Evolutionary conservation across 1,284 basidiomycete genomes (phyloP).

Genomic region (Sanghuangporus weigelae): DNA sequence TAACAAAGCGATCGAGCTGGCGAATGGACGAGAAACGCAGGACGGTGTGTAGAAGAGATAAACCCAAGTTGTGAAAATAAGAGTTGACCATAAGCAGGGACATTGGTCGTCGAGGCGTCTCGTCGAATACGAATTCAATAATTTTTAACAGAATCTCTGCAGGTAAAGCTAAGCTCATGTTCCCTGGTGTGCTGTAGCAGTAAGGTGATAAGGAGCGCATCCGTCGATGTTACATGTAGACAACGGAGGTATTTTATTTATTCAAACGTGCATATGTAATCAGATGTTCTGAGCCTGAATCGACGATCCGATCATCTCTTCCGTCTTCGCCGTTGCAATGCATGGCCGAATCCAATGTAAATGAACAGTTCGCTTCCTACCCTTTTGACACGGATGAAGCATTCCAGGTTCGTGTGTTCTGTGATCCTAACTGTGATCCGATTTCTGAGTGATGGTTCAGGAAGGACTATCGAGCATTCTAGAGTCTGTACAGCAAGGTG

Average conservation of each 20-base stretch:
- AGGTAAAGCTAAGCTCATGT: neutral
- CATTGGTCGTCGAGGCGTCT: conserved; percentile 19
- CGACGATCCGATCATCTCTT: too few relatives aligned
- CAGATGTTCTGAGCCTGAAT: too few relatives aligned
- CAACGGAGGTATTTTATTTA: too few relatives aligned
- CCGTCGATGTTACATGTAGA: too few relatives aligned
- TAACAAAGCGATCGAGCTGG: conserved; percentile 29
- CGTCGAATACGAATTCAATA: conserved; percentile 23
- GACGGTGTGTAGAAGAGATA: conserved; percentile 28
- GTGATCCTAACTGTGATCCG: neutral
- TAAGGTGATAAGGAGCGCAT: neutral
- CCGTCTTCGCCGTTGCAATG: neutral
- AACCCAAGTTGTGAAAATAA: conserved; percentile 20
- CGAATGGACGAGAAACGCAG: conserved; percentile 28
- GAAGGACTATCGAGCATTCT: conserved; percentile 13
- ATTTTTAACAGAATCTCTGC: conserved; percentile 19
- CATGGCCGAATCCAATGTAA: neutral
- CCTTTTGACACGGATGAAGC: conserved; percentile 15
- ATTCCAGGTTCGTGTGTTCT: conserved; percentile 5
- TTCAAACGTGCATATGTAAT: too few relatives aligned
- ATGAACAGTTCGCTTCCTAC: conserved; percentile 7
- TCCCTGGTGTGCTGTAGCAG: neutral
- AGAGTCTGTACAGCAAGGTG: neutral
- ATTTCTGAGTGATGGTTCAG: neutral
- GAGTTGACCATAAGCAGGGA: conserved; percentile 27